Conservation (phyloP, 116 monocot genomes). For the Posidonia oceanica region DNA sequence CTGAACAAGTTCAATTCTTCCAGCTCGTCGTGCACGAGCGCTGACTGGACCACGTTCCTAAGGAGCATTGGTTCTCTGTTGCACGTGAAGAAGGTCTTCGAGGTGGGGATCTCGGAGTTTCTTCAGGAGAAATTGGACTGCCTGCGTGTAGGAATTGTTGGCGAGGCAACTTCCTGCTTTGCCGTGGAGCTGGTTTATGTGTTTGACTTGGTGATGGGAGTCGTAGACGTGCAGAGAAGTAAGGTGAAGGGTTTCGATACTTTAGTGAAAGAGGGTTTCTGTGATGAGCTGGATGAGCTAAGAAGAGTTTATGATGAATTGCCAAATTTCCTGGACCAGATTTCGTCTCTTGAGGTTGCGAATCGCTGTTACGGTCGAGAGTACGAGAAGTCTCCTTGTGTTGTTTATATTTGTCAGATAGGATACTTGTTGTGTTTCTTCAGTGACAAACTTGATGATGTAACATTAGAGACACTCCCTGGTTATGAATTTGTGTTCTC, state of each 20-base stretch:
- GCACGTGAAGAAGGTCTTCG: conserved; percentile 88
- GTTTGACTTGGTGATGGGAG: conserved; percentile 85
- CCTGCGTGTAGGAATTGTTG: conserved; percentile 46
- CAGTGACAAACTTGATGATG: conserved; percentile 57
- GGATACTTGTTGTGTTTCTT: conserved; percentile 91
- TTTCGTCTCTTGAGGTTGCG: conserved; percentile 59
- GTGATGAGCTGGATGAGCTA: conserved; percentile 97
- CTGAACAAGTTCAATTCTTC: conserved; percentile 90
- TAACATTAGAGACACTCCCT: conserved; percentile 37
- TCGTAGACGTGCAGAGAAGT: conserved; percentile 64
- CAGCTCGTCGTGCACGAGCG: conserved; percentile 56
- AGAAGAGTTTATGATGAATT: conserved; percentile 80
- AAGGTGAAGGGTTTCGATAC: conserved; percentile 93
- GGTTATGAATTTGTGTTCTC: conserved; percentile 95
- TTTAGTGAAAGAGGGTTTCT: conserved; percentile 83
- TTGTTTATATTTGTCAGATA: conserved; percentile 94
- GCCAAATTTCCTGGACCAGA: conserved; percentile 45
- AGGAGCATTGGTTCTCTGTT: conserved; percentile 80
- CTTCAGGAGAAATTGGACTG: conserved; percentile 54
- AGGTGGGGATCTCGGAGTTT: conserved; percentile 78
- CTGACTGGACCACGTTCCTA: conserved; percentile 76
- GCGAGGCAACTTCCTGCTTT: conserved; percentile 72
- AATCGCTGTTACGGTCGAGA: conserved; percentile 31
- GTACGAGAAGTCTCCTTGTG: conserved; percentile 45
- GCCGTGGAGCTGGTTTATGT: conserved; percentile 69